Percentiles rank a stretch among this genome's conserved stretches.
phyloP scores from a whole-genome alignment of 108 stramenopile genomes.

The Fragilaria crotonensis region DNA sequence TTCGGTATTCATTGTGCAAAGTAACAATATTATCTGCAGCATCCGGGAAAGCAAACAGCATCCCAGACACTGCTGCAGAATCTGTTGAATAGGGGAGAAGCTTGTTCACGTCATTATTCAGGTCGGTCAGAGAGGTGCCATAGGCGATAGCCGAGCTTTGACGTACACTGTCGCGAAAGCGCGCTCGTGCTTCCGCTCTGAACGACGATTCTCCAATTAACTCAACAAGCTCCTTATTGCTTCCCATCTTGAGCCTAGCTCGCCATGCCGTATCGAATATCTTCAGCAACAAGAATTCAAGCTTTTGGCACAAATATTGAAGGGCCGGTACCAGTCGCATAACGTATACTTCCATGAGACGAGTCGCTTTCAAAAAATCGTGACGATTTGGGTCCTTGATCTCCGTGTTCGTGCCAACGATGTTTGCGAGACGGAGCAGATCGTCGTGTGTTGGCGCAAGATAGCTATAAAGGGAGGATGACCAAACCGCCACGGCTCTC shows the following conservation, averaged over 20 bases:
- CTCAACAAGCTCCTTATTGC: neutral
- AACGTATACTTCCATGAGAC: neutral
- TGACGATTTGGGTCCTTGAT: neutral
- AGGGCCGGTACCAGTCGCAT: neutral
- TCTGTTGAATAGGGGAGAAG: neutral
- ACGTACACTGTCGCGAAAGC: neutral
- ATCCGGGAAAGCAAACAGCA: neutral
- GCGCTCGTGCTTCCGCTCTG: neutral
- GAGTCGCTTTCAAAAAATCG: slow-evolving; percentile 1
- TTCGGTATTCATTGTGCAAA: neutral
- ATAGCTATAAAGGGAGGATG: neutral
- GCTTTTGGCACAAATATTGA: neutral
- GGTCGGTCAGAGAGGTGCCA: neutral
- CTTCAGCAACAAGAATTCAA: neutral
- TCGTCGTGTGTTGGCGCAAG: neutral
- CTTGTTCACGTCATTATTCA: neutral
- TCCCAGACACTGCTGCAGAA: neutral
- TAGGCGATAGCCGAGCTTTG: neutral
- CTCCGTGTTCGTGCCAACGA: neutral
- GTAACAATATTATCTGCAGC: neutral
- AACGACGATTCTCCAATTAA: neutral
- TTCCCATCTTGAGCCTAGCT: neutral
- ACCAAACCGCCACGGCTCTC: neutral
- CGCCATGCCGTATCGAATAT: neutral
- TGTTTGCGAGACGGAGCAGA: neutral